Evolutionary conservation across 441 rosid species (phyloP).

Genomic region (Gossypium laxum): DNA sequence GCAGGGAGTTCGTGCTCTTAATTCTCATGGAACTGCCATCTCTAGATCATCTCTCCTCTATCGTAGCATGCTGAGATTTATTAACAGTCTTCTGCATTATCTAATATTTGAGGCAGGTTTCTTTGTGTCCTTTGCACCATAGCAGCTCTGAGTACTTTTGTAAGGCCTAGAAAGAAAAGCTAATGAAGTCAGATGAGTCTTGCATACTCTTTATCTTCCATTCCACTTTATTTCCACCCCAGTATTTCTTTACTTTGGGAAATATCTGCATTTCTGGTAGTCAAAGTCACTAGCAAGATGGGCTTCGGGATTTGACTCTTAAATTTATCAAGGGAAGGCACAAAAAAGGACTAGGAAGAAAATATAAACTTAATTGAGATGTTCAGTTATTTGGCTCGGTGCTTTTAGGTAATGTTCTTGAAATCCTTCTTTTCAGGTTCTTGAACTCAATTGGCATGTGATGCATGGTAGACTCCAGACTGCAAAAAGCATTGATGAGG

Average conservation of each 20-base stretch:
- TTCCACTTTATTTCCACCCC: background rate
- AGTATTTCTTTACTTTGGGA: background rate
- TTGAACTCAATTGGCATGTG: conserved; percentile 94
- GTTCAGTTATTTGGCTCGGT: background rate
- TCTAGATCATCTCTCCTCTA: conserved; percentile 85
- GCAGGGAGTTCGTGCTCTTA: conserved; percentile 77
- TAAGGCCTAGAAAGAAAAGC: background rate
- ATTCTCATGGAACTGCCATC: conserved; percentile 63
- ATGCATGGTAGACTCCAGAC: conserved; percentile 67
- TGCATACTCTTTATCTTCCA: background rate
- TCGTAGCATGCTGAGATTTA: conserved; percentile 93
- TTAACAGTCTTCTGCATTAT: conserved; percentile 86
- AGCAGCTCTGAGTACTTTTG: background rate
- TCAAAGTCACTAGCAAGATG: background rate
- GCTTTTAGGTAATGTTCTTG: background rate
- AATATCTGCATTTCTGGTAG: background rate
- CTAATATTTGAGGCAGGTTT: conserved; percentile 87
- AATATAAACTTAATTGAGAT: background rate
- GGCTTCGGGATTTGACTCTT: background rate
- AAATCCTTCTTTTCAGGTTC: conserved; percentile 50
- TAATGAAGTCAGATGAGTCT: background rate
- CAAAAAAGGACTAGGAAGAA: background rate
- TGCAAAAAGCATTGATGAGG: conserved; percentile 86
- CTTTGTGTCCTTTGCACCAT: conserved; percentile 11
- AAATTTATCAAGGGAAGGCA: background rate